These are phyloP conservation scores for Starmerella khaoyaiensis DNA, from an alignment of 805 yeast species.

Conservation along the genomic window DNA sequence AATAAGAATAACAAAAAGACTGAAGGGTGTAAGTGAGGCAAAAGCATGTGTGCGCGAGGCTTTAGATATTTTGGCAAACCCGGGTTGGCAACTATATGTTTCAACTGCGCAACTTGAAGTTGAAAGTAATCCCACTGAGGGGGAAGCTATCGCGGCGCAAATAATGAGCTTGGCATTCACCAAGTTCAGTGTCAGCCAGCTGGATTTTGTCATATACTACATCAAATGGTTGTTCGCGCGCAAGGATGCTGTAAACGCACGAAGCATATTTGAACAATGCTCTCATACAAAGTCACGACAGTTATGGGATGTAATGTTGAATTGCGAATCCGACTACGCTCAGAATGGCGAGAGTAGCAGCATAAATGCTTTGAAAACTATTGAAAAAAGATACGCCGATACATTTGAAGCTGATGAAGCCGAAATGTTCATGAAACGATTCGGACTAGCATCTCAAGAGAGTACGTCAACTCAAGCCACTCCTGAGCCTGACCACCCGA, in stretches of 20 bases:
- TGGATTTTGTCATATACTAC: slow-evolving; percentile 47
- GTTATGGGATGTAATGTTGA: slow-evolving; percentile 46
- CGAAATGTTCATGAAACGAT: slow-evolving; percentile 26
- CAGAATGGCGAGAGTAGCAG: slow-evolving; percentile 45
- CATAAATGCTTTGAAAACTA: slow-evolving; percentile 40
- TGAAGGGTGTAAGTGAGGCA: slow-evolving; percentile 54
- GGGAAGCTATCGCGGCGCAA: slow-evolving; percentile 43
- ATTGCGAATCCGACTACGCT: slow-evolving; percentile 48
- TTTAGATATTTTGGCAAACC: slow-evolving; percentile 35
- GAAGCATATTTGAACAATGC: slow-evolving; percentile 71
- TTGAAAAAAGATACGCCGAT: slow-evolving; percentile 54
- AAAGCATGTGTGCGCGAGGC: slow-evolving; percentile 58
- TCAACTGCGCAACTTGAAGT: slow-evolving; percentile 76
- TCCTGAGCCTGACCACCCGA: slow-evolving; percentile 1
- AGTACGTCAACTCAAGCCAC: not conserved
- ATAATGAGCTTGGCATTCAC: slow-evolving; percentile 72
- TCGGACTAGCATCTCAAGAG: slow-evolving; percentile 2
- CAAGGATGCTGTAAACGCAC: slow-evolving; percentile 61
- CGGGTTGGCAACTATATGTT: slow-evolving; percentile 58
- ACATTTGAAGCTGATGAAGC: slow-evolving; percentile 43
- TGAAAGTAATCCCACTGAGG: slow-evolving; percentile 39
- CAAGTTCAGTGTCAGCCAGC: slow-evolving; percentile 39
- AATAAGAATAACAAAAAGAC: slow-evolving; percentile 60
- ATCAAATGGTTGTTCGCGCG: slow-evolving; percentile 55
- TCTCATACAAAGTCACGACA: slow-evolving; percentile 37